Percentiles rank a stretch among this genome's conserved stretches.
Conservation (phyloP, 345 rosid genomes). For the Psidium friedrichsthalianum region DNA sequence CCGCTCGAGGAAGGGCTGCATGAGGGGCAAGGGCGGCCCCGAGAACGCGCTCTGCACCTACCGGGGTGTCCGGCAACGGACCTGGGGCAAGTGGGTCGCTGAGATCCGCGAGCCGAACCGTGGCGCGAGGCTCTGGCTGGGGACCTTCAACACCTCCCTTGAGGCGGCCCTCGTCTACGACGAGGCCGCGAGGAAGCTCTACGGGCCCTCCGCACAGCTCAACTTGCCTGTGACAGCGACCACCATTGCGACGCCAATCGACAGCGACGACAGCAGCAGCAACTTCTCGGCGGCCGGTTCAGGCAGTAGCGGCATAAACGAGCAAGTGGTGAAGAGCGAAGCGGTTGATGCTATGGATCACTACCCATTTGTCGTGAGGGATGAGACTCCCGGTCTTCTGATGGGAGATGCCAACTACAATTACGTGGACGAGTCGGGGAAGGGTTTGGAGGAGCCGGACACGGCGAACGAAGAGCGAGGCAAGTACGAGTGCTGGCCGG, state of each 20-base stretch:
- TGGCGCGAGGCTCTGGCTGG: conserved; percentile 93
- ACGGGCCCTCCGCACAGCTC: conserved; percentile 68
- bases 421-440: neutral
- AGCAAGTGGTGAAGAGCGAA: neutral
- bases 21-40: conserved; percentile 94
- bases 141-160: conserved; percentile 71
- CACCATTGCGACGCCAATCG: neutral
- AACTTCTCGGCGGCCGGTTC: neutral
- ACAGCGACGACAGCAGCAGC: neutral
- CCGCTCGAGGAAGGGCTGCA: conserved; percentile 87
- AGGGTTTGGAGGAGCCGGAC: neutral
- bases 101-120: conserved; percentile 88
- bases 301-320: neutral
- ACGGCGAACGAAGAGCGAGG: neutral
- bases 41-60: conserved; percentile 83
- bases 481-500: conserved; percentile 10
- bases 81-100: conserved; percentile 99
- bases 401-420: neutral
- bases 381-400: neutral
- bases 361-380: neutral
- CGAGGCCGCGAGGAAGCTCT: conserved; percentile 72
- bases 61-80: conserved; percentile 86
- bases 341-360: neutral
- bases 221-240: conserved; percentile 31
- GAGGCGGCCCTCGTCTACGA: conserved; percentile 85